Base-by-base conservation (phyloP, 208 protist genomes). In the Acanthamoeba healyi region DNA sequence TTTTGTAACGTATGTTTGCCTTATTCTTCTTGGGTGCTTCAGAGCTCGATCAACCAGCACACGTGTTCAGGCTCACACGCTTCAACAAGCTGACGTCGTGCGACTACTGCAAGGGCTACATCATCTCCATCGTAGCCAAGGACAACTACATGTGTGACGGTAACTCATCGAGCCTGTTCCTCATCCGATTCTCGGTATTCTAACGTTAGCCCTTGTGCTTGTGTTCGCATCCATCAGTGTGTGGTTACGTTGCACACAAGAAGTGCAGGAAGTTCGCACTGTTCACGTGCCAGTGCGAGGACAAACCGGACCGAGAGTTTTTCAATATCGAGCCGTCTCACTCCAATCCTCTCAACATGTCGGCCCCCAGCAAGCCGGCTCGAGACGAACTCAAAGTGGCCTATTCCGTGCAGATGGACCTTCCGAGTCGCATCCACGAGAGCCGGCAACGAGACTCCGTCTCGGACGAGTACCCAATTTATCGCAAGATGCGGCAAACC, bases 131-230 rank as follows among this genome's bases (percentile, higher is more conserved):
- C 54, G 81, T 51, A 6, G 36, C 46, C 15, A 54, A 29, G 9
- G 81, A 88, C 44, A 65, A 65, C 81, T 88, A 88, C 81, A 65
- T 61, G 32, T 88, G 81, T 42, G 46, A 61, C 38, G 81, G 81
- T 88, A 65, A 7, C n/a, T n/a, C n/a, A n/a, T n/a, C n/a, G n/a
- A n/a, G n/a, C n/a, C n/a, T n/a, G n/a, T n/a, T n/a, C n/a, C n/a
- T n/a, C n/a, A n/a, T n/a, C n/a, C n/a, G n/a, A n/a, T n/a, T n/a
- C n/a, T n/a, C n/a, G n/a, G n/a, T n/a, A n/a, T n/a, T n/a, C n/a
- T n/a, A n/a, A n/a, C 15, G 58, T 67, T 24, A 34, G 58, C n/a
- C 6, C n/a, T 32, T 79, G 32, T 42, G 5, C 10, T 19, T n/a
- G 38, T 79, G 70, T 42, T 38, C 9, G 10, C 6, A 29, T 51